Percentiles rank a stretch among this genome's conserved stretches.
Evolutionary conservation across 2,329 filamentous ascomycete species (phyloP).

Genomic region (Didymellaceae sp.): DNA sequence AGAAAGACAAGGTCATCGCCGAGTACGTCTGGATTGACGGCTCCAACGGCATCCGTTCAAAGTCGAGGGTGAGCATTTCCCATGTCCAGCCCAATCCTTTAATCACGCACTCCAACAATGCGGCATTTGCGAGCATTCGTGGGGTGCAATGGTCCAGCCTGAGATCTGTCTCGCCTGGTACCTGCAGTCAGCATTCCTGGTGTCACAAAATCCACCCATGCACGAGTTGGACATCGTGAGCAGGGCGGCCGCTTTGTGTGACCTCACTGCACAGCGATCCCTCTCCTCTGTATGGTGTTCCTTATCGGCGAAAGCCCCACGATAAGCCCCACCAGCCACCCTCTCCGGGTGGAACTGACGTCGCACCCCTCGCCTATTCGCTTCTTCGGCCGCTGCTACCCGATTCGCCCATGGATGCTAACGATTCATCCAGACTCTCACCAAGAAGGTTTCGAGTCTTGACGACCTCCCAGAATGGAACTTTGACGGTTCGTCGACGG

Average conservation of each 20-base stretch:
- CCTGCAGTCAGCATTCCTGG: constrained; percentile 11
- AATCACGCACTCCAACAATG: constrained; percentile 8
- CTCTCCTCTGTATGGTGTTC: constrained; percentile 23
- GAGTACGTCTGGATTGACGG: constrained; percentile 98
- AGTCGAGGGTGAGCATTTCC: constrained; percentile 80
- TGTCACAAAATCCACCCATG: constrained; percentile 6
- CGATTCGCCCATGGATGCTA: constrained; percentile 23
- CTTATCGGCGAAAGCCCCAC: constrained; percentile 44
- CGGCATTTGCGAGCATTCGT: constrained; percentile 17
- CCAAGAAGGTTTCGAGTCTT: constrained; percentile 62
- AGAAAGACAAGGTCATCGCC: constrained; percentile 87
- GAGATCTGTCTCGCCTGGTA: neutral
- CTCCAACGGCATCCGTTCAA: constrained; percentile 83
- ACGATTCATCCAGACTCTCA: constrained; percentile 63
- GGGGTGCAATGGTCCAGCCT: constrained; percentile 11
- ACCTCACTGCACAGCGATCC: constrained; percentile 29
- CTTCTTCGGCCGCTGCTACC: constrained; percentile 7
- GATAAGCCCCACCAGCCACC: constrained; percentile 37
- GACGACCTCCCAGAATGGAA: constrained; percentile 79
- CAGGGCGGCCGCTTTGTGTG: constrained; percentile 25
- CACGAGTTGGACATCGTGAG: constrained; percentile 15
- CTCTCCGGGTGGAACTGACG: constrained; percentile 18
- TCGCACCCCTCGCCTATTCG: constrained; percentile 4
- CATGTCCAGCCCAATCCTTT: constrained; percentile 7
- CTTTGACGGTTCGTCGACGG: constrained; percentile 88